Base-by-base conservation (phyloP, 1,284 basidiomycete species). In the Leccinum griseonigrum region DNA sequence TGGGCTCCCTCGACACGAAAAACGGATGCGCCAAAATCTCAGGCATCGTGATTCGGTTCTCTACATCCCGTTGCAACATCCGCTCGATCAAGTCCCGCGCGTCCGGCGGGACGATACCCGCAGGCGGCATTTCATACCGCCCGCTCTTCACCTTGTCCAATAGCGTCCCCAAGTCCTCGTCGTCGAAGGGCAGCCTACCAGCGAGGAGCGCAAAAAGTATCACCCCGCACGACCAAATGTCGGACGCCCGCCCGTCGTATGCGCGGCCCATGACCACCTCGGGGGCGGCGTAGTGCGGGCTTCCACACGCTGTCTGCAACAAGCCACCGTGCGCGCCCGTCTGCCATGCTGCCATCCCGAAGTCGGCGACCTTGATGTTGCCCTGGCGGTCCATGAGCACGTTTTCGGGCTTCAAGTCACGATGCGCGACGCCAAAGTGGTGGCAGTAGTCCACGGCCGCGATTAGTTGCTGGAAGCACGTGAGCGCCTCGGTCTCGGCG, bases 151-250 rank as follows among this genome's bases (percentile, higher is more conserved):
- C 94, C 76, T 94, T 95, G 67, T 89, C 85, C 50, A 98, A 82
- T 22, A 99, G 82, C 16, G 82, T 78, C 26, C 84, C 83, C 60
- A 94, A 85, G 73, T 91, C 85, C 62, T 91, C 87, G 70, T 97
- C 92, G 75, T 99, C 96, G 73, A 99, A 99, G 3, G 97, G 97
- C 46, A 99, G 81, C 43, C 87, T 83, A 5, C 95, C 97, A n/a
- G 89, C 90, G 29, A 99, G 83, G 14, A 99, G 81, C 13, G 95
- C 95, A 69, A 91, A 97, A 58, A 99, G 85, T 68, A 98, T 97
- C 74, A 99, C 90, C 61, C 97, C 97, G 73, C 97, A 98, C 36
- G 95, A 97, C 97, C 97, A 99, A 73, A 98, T 95, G 76, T 99
- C 97, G 48, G 95, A 90, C 16, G 87, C 85, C 2, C 90, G 85